Base-by-base conservation (phyloP, 73 alveolate genomes). In the Tetrahymena elliotti region DNA sequence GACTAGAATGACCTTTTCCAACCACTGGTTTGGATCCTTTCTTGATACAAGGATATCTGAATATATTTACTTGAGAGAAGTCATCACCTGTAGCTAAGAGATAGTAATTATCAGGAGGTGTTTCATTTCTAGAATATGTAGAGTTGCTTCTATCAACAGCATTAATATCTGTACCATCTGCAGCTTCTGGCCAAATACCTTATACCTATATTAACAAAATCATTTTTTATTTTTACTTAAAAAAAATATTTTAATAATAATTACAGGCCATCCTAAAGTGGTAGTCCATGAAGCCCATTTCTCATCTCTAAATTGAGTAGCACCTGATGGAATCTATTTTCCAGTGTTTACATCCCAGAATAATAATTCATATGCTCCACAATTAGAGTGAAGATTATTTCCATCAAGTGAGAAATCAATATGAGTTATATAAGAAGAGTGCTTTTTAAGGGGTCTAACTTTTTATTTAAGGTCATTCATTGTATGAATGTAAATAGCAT, bases 101-200 rank as follows among this genome's bases (percentile, higher is more conserved):
- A 54, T 95, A 83, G 93, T 96, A 96, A 68, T 97, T 96, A 35
- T 83, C 95, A 93, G 97, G 94, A 12, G 97, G 95, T 35, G 36
- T 94, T 22, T 96, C 95, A 38, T 93, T 39, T 83, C 94, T 68
- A 92, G 98, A 96, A 52, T 88, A 94, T 16, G 96, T 84, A 13
- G 68, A 47, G 39, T 94, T 94, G 9, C 93, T 47, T 93, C 98
- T 94, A 84, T 98, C 99, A 93, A 98, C 99, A n/a, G 98, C 94
- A 96, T 98, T 98, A 10, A 97, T 97, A 93, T 98, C 98, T 34
- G 98, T 95, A 3, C 98, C 99, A 93, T 98, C 99, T 37, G 98
- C 94, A 12, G 98, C 98, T 83, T 97, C 96, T 53, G 99, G 99
- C 97, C 97, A 99, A 83, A 98, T 98, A n/a, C 99, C 99, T 92